A percentile compares a stretch with the other conserved stretches of the same genome.
These are phyloP conservation scores for Poa pratensis DNA, from an alignment of 176 grass and related monocot species.

Conservation along the genomic window DNA sequence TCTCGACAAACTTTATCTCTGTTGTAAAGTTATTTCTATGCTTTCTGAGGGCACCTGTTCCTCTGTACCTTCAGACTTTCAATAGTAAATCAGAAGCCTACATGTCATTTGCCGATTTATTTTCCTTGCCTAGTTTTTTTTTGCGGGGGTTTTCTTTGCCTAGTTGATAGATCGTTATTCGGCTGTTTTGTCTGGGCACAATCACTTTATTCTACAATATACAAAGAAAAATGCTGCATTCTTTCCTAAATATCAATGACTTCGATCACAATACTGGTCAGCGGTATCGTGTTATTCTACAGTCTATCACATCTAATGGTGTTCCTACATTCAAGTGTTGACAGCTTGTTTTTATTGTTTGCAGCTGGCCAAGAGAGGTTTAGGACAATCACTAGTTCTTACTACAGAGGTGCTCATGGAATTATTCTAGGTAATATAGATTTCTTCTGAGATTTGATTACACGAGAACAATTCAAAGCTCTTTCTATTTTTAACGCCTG, in stretches of 20 bases:
- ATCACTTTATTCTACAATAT: neutral
- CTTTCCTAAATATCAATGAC: neutral
- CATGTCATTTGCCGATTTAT: neutral
- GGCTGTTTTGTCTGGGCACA: neutral
- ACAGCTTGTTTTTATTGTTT: slow-evolving; percentile 38
- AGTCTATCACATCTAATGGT: slow-evolving; percentile 4
- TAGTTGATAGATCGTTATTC: neutral
- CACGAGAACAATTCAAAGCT: slow-evolving; percentile 12
- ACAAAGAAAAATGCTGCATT: neutral
- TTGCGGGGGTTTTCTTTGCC: neutral
- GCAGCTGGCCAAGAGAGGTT: slow-evolving; percentile 98
- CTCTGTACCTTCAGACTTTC: neutral
- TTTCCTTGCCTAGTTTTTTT: neutral
- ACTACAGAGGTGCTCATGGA: slow-evolving; percentile 95
- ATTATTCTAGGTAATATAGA: slow-evolving; percentile 82
- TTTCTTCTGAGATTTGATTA: slow-evolving; percentile 1
- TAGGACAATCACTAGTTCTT: slow-evolving; percentile 94
- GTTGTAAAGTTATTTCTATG: neutral
- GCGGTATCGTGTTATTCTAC: neutral
- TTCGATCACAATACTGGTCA: neutral
- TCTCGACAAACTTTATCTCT: neutral
- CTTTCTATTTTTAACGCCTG: slow-evolving; percentile 11
- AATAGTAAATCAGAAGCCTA: neutral
- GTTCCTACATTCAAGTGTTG: neutral
- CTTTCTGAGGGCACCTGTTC: neutral